Percentiles rank a stretch among this genome's conserved stretches.
phyloP scores from a whole-genome alignment of 1,139 yeast species.

The Magnusiomyces suaveolens region DNA sequence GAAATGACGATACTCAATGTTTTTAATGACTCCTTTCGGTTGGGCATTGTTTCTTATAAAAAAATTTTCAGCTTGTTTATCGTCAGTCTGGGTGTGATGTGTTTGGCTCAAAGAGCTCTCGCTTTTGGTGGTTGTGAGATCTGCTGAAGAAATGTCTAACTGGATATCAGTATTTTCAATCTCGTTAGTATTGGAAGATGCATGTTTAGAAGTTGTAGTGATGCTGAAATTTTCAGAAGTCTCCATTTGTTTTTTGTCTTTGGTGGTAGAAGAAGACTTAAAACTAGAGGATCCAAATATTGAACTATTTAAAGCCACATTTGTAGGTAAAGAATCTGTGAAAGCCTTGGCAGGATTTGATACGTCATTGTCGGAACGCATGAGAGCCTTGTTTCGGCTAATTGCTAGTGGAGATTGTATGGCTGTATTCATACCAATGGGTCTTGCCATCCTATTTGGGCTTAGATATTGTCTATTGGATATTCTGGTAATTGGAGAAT shows the following conservation, averaged over 20 bases:
- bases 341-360: too few species aligned
- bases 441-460: neutral
- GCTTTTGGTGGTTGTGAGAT: neutral
- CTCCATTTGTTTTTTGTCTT: neutral
- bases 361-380: too few species aligned
- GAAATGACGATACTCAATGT: constrained; percentile 10
- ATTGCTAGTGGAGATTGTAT: neutral
- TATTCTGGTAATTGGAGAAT: neutral
- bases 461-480: neutral
- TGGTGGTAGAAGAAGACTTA: neutral
- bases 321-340: too few species aligned
- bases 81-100: neutral
- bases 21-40: neutral
- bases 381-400: neutral
- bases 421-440: neutral
- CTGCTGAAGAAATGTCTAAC: neutral
- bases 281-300: neutral
- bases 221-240: neutral
- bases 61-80: neutral
- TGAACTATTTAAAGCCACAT: neutral
- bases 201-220: neutral
- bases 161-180: neutral
- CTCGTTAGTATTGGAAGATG: neutral
- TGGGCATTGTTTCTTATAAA: neutral
- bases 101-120: neutral